Base-by-base conservation (phyloP, 805 yeast species). In the Kurtzmaniella fragi region DNA sequence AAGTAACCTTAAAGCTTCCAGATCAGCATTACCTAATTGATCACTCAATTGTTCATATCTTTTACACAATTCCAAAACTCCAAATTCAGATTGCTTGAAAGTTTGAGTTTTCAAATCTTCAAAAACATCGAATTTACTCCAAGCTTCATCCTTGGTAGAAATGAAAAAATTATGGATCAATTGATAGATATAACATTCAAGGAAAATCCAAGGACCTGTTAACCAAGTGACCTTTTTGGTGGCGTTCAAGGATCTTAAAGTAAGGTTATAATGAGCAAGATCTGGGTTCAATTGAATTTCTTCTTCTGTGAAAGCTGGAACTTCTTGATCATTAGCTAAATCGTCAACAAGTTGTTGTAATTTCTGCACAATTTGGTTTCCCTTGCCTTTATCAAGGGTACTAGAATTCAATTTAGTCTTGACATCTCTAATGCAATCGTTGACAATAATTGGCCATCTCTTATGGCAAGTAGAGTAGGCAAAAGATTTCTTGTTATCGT, bases 381-480 rank as follows among this genome's bases (percentile, higher is more conserved):
- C 86, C 5, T 20, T 5, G 8, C 7, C 8, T 20, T 20, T 20
- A 20, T 20, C 25, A 8, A 20, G 8, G 47, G 84, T 84, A 3
- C 45, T 41, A 14, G 57, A 54, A 15, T 57, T 56, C n/a, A 53
- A 53, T 23, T 67, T 52, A 14, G 65, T 55, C n/a, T 64, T 46
- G 31, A 82, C 63, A 54, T 90, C 97, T 20, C 71, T 75, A 33
- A 86, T 67, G 14, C 82, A 78, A 15, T 82, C 84, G 23, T 75
- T 70, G 34, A 90, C 54, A 47, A 93, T 87, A 40, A 78, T 78
- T 23, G 95, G 91, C 97, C 98, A 93, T 60, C 99, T 80, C 28
- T 70, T 68, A 45, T 77, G 72, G 8, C 86, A 84, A 0, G 98
- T 89, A 28, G 77, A 70, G 54, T 75, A 80, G 8, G 95, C 98